Percentiles rank a stretch among this genome's conserved stretches.
Conservation (phyloP, 345 rosid genomes). For the Eucalyptus cloeziana region DNA sequence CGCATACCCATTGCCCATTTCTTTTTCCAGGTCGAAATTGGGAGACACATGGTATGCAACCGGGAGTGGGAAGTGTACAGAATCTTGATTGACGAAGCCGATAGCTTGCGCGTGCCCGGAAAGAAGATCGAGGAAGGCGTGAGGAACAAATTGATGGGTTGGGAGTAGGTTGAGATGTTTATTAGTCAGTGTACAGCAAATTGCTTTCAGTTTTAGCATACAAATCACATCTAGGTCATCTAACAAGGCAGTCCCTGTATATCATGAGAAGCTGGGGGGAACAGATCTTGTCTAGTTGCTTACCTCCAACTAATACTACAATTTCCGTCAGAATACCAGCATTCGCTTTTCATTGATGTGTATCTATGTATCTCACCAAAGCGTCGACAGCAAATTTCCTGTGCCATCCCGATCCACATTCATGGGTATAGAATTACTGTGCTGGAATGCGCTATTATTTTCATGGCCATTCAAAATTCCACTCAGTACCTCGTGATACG, state of each 20-base stretch:
- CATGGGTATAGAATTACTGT: not conserved
- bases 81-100: constrained; percentile 73
- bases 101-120: constrained; percentile 27
- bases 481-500: not conserved
- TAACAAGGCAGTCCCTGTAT: not conserved
- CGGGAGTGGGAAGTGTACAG: constrained; percentile 93
- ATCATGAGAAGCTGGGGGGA: not conserved
- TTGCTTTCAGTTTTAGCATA: not conserved
- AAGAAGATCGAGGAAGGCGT: constrained; percentile 63
- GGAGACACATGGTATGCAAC: constrained; percentile 54
- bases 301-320: not conserved
- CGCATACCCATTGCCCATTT: not conserved
- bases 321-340: not conserved
- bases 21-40: constrained; percentile 67
- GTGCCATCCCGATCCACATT: not conserved
- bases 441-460: not conserved
- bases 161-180: constrained; percentile 31
- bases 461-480: not conserved
- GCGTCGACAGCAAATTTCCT: not conserved
- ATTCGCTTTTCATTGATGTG: not conserved
- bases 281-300: not conserved
- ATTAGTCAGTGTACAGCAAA: not conserved
- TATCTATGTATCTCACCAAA: not conserved
- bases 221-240: not conserved
- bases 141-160: constrained; percentile 85